Evolutionary conservation across 495 filamentous ascomycete species (phyloP).

Genomic region (Aspergillus heteromorphus): DNA sequence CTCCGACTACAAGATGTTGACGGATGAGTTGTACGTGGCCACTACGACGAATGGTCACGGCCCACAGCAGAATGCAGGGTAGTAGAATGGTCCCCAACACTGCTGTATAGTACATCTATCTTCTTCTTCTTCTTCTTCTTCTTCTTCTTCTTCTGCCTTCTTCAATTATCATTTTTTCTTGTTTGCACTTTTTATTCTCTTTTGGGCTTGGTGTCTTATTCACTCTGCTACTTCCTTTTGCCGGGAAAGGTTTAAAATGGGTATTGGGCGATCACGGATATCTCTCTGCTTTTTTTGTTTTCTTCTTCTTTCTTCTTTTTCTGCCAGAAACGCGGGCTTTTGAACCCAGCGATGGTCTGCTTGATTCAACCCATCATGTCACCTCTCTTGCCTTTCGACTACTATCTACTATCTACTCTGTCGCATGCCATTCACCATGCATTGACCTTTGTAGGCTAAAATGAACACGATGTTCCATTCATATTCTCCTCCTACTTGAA

Average conservation of each 20-base stretch:
- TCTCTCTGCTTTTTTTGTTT: not conserved
- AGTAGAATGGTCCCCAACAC: not conserved
- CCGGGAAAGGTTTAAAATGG: slow-evolving; percentile 4
- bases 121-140: too few relatives aligned
- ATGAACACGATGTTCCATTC: not conserved
- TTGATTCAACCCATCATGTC: slow-evolving; percentile 3
- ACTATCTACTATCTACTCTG: not conserved
- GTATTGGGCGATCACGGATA: not conserved
- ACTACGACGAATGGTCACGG: slow-evolving; percentile 31
- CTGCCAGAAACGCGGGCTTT: not conserved
- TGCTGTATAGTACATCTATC: slow-evolving; percentile 17
- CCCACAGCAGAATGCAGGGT: slow-evolving; percentile 19
- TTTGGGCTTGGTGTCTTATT: slow-evolving; percentile 7
- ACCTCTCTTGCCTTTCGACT: not conserved
- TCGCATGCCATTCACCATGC: not conserved
- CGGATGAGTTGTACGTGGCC: slow-evolving; percentile 34
- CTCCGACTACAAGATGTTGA: slow-evolving; percentile 31
- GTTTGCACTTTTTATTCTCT: not conserved
- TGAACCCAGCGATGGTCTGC: slow-evolving; percentile 1
- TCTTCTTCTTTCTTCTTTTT: not conserved
- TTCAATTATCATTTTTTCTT: not conserved
- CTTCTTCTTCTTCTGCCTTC: too few relatives aligned
- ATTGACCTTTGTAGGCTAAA: not conserved
- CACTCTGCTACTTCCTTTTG: not conserved
- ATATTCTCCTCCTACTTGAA: not conserved